These are phyloP conservation scores for Aspergillus sclerotioniger DNA, from an alignment of 495 filamentous ascomycete genomes.

Conservation along the genomic window DNA sequence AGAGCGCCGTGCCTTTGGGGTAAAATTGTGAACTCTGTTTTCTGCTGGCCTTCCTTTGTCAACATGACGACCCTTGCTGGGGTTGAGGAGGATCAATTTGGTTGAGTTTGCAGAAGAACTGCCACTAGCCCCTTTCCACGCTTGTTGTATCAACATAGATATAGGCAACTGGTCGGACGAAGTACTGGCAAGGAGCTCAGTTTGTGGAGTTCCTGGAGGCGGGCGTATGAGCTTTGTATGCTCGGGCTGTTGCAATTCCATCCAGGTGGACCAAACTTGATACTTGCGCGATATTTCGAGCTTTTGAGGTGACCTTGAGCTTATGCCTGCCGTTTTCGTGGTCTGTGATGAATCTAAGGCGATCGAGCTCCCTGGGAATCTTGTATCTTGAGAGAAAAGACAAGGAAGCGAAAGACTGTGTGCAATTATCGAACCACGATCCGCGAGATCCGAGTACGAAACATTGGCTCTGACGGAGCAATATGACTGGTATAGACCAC, in stretches of 20 bases:
- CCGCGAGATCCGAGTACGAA: background rate
- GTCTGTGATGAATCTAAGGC: background rate
- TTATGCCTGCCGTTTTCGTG: too few species aligned
- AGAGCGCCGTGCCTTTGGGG: background rate
- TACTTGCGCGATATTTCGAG: slow-evolving; percentile 22
- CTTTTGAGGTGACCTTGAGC: background rate
- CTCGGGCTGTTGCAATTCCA: slow-evolving; percentile 30
- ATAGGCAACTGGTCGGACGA: slow-evolving; percentile 18
- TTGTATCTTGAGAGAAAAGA: background rate
- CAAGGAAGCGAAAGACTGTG: slow-evolving; percentile 19
- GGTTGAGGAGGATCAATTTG: background rate
- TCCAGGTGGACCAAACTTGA: slow-evolving; percentile 38
- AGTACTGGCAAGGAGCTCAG: slow-evolving; percentile 28
- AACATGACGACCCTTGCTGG: background rate
- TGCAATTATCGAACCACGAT: background rate
- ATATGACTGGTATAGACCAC: background rate
- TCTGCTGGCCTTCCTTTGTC: background rate
- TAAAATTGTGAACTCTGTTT: background rate
- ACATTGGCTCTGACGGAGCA: background rate
- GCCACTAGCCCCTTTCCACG: background rate
- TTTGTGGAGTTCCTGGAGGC: slow-evolving; percentile 40
- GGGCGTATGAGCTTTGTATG: slow-evolving; percentile 17
- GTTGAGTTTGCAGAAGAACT: background rate
- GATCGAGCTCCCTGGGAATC: background rate
- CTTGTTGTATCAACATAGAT: background rate